A percentile compares a stretch with the other conserved stretches of the same genome.
These are phyloP conservation scores for Neltuma alba DNA, from an alignment of 306 rosid genomes.

Conservation along the genomic window DNA sequence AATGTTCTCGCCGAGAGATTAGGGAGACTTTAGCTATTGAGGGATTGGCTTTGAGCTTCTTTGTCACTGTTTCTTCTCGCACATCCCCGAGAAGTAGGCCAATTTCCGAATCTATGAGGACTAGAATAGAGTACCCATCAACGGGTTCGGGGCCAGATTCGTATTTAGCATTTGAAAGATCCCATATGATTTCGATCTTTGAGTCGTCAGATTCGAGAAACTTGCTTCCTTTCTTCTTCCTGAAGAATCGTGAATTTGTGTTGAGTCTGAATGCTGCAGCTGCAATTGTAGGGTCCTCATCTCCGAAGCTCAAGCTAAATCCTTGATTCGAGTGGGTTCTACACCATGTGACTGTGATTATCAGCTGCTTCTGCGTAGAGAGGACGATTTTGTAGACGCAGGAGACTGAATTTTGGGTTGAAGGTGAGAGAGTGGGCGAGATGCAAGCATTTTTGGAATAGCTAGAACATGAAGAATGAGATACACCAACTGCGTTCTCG, in stretches of 20 bases:
- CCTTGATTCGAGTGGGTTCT: conserved; percentile 62
- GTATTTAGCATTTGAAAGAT: conserved; percentile 73
- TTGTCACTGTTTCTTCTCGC: conserved; percentile 46
- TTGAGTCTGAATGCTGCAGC: conserved; percentile 60
- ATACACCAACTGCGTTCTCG: conserved; percentile 71
- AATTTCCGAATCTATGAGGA: conserved; percentile 63
- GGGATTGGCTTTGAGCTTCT: conserved; percentile 43
- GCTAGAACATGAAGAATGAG: conserved; percentile 88
- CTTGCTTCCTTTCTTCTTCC: conserved; percentile 77
- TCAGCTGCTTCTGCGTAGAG: conserved; percentile 52
- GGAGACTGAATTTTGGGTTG: conserved; percentile 67
- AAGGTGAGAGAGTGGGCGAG: conserved; percentile 53
- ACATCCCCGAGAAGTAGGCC: conserved; percentile 63
- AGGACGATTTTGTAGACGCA: conserved; percentile 63
- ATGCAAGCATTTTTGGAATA: conserved; percentile 61
- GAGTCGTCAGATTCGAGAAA: conserved; percentile 50
- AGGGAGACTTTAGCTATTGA: conserved; percentile 45
- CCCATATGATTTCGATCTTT: conserved; percentile 76
- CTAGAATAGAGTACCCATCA: conserved; percentile 59
- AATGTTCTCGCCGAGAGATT: conserved; percentile 70
- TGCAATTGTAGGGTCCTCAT: conserved; percentile 41
- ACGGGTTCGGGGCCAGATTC: conserved; percentile 79
- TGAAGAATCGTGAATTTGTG: conserved; percentile 67
- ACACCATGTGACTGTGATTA: conserved; percentile 71
- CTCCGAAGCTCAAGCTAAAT: conserved; percentile 56